A percentile compares a stretch with the other conserved stretches of the same genome.
Evolutionary conservation across 1,284 basidiomycete species (phyloP).

Genomic region (Malassezia sp.): DNA sequence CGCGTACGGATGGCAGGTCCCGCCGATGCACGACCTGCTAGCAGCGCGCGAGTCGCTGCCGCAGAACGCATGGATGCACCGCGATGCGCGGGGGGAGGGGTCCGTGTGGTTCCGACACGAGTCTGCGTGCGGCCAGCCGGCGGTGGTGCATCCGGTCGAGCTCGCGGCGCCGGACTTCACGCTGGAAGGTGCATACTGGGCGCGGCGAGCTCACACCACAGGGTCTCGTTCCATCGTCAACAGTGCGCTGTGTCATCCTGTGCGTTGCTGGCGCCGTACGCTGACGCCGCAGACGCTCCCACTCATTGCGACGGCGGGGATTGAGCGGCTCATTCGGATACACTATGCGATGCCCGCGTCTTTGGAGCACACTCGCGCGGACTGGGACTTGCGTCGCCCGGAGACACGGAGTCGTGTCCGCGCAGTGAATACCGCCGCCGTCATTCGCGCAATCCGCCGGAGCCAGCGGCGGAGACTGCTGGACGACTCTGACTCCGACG

Average conservation of each 20-base stretch:
- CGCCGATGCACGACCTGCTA: slow-evolving; percentile 50
- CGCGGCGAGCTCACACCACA: too few relatives aligned
- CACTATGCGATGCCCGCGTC: slow-evolving; percentile 14
- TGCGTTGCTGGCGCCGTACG: background rate
- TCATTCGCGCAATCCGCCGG: slow-evolving; percentile 10
- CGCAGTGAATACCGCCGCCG: slow-evolving; percentile 9
- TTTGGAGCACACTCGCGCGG: background rate
- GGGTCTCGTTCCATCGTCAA: slow-evolving; percentile 12
- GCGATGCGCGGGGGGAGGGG: slow-evolving; percentile 11
- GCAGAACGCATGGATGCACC: slow-evolving; percentile 13
- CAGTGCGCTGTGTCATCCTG: slow-evolving; percentile 9
- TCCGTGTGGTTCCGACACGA: slow-evolving; percentile 8
- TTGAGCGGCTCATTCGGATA: slow-evolving; percentile 16
- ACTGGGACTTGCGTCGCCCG: slow-evolving; percentile 1
- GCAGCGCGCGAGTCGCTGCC: slow-evolving; percentile 48
- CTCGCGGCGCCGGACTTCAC: slow-evolving; percentile 10
- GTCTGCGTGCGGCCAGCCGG: background rate
- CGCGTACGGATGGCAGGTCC: slow-evolving; percentile 66
- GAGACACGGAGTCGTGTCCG: slow-evolving; percentile 6
- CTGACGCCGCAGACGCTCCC: slow-evolving; percentile 10
- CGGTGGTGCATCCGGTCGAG: slow-evolving; percentile 1
- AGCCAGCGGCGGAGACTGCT: background rate
- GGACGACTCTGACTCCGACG: slow-evolving; percentile 4
- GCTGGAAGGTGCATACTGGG: slow-evolving; percentile 8
- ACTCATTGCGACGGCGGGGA: slow-evolving; percentile 17